Evolutionary conservation across 108 stramenopile species (phyloP), one percentile per base, ranked within the genome.

Genomic region (Nannochloropsis gaditana): DNA sequence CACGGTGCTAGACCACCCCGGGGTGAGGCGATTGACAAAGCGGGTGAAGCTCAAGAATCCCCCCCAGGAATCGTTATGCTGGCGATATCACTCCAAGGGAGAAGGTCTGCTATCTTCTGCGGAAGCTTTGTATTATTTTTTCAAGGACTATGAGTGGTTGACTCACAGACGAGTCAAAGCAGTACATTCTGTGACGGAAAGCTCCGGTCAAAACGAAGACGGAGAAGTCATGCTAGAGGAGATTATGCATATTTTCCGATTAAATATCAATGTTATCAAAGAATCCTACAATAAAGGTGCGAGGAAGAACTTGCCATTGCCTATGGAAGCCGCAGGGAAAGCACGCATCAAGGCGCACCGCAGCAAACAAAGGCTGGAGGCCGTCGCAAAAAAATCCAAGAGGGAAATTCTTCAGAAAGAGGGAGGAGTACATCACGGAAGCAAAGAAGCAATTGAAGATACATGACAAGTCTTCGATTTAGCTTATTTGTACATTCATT

Each of bases 101-200:
- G 59, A 73, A n/a, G 59, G 59, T 73, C n/a, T 73, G 59, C n/a
- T 73, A n/a, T 73, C 59, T n/a, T 73, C 59, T n/a, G 59, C 59
- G 19, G 59, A 73, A 73, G 59, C 59, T n/a, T 73, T 73, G 59
- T 73, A 73, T 73, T 73, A n/a, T 6, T n/a, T 73, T n/a, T n/a
- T 73, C 59, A 73, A 73, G 59, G 59, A 73, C n/a, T 73, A 73
- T 73, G 59, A 6, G 2, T 3, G 59, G 19, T 73, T 73, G 59
- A 73, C 59, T 15, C 19, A n/a, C 15, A 73, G n/a, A 6, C 19
- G 59, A 4, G 6, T n/a, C 4, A 73, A 73, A 6, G 19, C 19
- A 6, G 4, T 73, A 3, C 15, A 73, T 73, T 15, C 4, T 8
- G n/a, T 4, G n/a, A n/a, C 59, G 8, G 59, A 73, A n/a, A n/a